Percentiles rank a stretch among this genome's conserved stretches.
phyloP scores from a whole-genome alignment of 2,329 filamentous ascomycete genomes.

The Trichoderma afroharzianum region DNA sequence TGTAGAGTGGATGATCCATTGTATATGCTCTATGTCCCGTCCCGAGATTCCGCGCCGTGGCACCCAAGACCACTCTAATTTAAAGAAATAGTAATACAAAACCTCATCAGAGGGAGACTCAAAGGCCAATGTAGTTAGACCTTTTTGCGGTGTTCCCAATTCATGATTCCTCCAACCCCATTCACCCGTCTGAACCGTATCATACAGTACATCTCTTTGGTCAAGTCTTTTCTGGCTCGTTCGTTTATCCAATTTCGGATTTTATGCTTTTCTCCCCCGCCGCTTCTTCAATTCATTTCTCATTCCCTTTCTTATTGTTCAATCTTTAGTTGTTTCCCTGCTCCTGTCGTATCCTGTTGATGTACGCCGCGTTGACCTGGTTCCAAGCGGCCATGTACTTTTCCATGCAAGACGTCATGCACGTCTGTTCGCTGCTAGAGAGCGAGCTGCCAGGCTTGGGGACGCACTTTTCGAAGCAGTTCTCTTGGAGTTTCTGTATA shows the following conservation, averaged over 20 bases:
- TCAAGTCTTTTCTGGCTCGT: neutral
- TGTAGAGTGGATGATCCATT: neutral
- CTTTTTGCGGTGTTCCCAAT: neutral
- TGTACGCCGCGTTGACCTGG: constrained; percentile 65
- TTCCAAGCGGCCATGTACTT: constrained; percentile 84
- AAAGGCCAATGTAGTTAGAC: neutral
- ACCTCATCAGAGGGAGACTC: neutral
- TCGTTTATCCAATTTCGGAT: neutral
- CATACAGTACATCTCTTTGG: neutral
- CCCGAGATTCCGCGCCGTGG: neutral
- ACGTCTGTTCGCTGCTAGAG: constrained; percentile 64
- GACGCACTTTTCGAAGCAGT: constrained; percentile 77
- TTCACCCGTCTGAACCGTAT: neutral
- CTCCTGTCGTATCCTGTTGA: constrained; percentile 60
- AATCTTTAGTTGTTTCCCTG: constrained; percentile 29
- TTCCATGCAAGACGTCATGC: constrained; percentile 74
- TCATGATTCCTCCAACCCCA: neutral
- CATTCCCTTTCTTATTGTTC: neutral
- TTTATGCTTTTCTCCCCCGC: neutral
- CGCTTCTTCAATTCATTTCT: neutral
- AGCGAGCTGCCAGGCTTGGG: constrained; percentile 65
- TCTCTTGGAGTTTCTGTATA: constrained; percentile 70
- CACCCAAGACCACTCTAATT: constrained; percentile 8
- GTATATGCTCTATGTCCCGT: neutral
- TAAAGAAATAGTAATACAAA: constrained; percentile 3